Evolutionary conservation across 192 early-diverging fungal genomes (phyloP), one percentile per base, ranked within the genome.

Genomic region (Chytriomyces sp.): DNA sequence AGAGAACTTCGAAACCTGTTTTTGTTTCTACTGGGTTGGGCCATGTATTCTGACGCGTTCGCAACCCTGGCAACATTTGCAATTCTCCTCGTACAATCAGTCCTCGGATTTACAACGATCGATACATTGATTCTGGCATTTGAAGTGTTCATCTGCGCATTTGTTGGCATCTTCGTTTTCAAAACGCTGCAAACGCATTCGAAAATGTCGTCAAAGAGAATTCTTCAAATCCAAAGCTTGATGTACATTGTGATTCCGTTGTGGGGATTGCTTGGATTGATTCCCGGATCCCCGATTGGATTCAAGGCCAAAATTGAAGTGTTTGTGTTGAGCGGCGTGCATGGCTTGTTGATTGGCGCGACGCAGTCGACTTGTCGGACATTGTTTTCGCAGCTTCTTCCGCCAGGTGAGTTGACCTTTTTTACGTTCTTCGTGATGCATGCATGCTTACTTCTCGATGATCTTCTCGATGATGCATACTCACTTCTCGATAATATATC

Each of bases 341-440:
- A 87, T 83, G 77, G 88, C 85, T 45, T 84, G 90, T 11, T 86
- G 84, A 45, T 63, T 93, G 92, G 89, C 20, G 65, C 59, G 20
- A 78, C 72, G 7, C 75, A 81, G 43, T 70, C 57, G 20, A 87
- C 84, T 76, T 89, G 86, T 45, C 86, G 91, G 13, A 87, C 86
- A 24, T 61, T 93, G 78, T 91, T 91, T 67, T 86, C 88, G 5
- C 87, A 91, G 60, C 76, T 94, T 72, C 67, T 89, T 0, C 93
- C 93, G 0, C 83, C 80, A 45, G 91, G 90, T 44, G 80, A 90
- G 75, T 35, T 35, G 28, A 35, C 28, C 28, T 91, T 93, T 81
- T 93, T 92, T 67, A 82, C 82, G 24, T 66, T 93, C 3, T 93
- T 35, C 1, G 28, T 35, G 28, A 35, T 2, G 2, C 28, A 35